Conservation (phyloP, 495 filamentous ascomycete genomes). For the Penicillium crystallinum region DNA sequence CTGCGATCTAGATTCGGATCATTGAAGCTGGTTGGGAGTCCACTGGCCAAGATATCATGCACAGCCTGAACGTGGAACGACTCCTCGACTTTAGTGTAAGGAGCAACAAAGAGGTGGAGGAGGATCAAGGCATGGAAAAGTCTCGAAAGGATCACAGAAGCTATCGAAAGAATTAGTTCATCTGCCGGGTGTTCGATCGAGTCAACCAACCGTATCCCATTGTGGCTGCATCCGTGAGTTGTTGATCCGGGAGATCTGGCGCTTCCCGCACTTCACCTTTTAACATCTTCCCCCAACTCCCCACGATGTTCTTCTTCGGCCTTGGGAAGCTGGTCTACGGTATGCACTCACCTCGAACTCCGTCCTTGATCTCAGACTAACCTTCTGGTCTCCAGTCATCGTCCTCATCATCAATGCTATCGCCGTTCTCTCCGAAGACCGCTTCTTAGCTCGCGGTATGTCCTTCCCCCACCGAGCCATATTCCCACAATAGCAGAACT, state of each 20-base stretch:
- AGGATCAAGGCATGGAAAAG: conserved; percentile 62
- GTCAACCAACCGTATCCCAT: conserved; percentile 25
- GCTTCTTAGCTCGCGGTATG: conserved; percentile 92
- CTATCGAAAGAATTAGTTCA: conserved; percentile 7
- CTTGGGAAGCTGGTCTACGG: conserved; percentile 70
- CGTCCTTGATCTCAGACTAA: background rate
- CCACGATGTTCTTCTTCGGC: conserved; percentile 62
- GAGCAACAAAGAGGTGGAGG: conserved; percentile 70
- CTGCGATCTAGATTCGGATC: conserved; percentile 36
- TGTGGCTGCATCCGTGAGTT: conserved; percentile 13
- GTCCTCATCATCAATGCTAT: conserved; percentile 91
- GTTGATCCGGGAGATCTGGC: conserved; percentile 32
- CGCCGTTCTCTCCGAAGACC: conserved; percentile 93
- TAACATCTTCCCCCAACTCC: background rate
- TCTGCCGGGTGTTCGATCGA: background rate
- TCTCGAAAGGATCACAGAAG: conserved; percentile 31
- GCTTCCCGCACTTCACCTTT: conserved; percentile 18
- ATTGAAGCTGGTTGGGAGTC: conserved; percentile 54
- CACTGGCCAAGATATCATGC: conserved; percentile 82
- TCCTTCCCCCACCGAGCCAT: conserved; percentile 8
- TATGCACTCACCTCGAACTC: conserved; percentile 20
- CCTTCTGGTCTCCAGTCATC: conserved; percentile 48
- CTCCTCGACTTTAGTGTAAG: conserved; percentile 98
- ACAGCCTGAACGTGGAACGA: conserved; percentile 96
- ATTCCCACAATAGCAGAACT: background rate